Conservation (phyloP, 2,329 filamentous ascomycete genomes). For the Aureobasidium uvarum region DNA sequence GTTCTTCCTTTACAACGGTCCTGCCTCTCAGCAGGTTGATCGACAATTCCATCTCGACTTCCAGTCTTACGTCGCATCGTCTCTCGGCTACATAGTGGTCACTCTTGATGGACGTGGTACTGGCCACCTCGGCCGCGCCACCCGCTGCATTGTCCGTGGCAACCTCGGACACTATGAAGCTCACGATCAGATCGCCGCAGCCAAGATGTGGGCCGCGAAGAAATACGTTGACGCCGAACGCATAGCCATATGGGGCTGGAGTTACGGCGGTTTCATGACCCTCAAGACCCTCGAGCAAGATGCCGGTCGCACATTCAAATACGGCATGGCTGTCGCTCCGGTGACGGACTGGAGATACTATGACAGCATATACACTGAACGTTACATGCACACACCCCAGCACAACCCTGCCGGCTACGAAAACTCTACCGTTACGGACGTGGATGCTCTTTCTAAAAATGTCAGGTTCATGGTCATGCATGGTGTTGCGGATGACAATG, state of each 20-base stretch:
- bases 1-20: constrained; percentile 92
- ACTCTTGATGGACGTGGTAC: constrained; percentile 94
- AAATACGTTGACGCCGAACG: constrained; percentile 77
- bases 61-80: constrained; percentile 81
- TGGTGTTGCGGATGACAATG: constrained; percentile 94
- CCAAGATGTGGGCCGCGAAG: constrained; percentile 77
- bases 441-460: constrained; percentile 67
- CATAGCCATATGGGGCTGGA: constrained; percentile 98
- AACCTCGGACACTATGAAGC: constrained; percentile 84
- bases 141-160: constrained; percentile 76
- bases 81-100: constrained; percentile 87
- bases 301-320: constrained; percentile 84
- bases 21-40: constrained; percentile 83
- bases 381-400: constrained; percentile 95
- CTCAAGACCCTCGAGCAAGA: constrained; percentile 93
- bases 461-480: constrained; percentile 95
- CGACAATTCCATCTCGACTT: constrained; percentile 84
- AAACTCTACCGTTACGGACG: constrained; percentile 70
- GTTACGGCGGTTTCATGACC: constrained; percentile 91
- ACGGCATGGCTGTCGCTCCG: constrained; percentile 96
- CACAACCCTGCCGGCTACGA: constrained; percentile 76
- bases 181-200: constrained; percentile 85
- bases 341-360: constrained; percentile 99
- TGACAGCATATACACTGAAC: constrained; percentile 87
- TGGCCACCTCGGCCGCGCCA: constrained; percentile 80